A percentile compares a stretch with the other conserved stretches of the same genome.
These are phyloP conservation scores for Harrya chromipes DNA, from an alignment of 768 basidiomycete species.

Conservation along the genomic window DNA sequence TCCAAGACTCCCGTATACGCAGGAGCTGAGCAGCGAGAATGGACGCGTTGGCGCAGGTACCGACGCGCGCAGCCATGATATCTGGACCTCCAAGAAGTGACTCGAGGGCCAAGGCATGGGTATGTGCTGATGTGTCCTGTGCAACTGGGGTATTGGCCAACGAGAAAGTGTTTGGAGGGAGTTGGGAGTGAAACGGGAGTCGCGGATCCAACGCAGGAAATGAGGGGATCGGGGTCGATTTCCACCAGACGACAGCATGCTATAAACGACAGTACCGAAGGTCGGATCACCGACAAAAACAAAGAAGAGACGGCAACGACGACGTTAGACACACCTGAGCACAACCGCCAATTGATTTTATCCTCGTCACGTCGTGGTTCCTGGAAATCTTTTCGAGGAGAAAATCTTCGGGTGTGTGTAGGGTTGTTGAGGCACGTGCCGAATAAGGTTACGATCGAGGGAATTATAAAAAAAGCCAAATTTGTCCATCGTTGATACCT, in stretches of 20 bases:
- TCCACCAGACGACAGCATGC: conserved; percentile 88
- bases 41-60: conserved; percentile 67
- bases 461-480: conserved; percentile 31
- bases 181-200: conserved; percentile 65
- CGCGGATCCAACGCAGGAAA: conserved; percentile 72
- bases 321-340: conserved; percentile 56
- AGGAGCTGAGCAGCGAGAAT: conserved; percentile 73
- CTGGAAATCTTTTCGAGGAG: conserved; percentile 71
- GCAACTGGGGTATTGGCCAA: conserved; percentile 71
- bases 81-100: conserved; percentile 75
- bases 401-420: conserved; percentile 47
- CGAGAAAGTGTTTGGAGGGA: conserved; percentile 64
- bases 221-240: conserved; percentile 69
- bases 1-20: conserved; percentile 75
- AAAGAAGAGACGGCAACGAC: not conserved
- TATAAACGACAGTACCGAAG: conserved; percentile 9
- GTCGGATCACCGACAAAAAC: conserved; percentile 5
- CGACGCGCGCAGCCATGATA: conserved; percentile 71
- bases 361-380: conserved; percentile 66
- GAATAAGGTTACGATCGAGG: conserved; percentile 32
- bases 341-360: conserved; percentile 74
- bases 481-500: conserved; percentile 35
- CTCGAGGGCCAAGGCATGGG: conserved; percentile 74
- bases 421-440: conserved; percentile 19
- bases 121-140: conserved; percentile 78